Evolutionary conservation across 768 basidiomycete genomes (phyloP), one percentile per base, ranked within the genome.

Genomic region (Gelatoporia subvermispora): DNA sequence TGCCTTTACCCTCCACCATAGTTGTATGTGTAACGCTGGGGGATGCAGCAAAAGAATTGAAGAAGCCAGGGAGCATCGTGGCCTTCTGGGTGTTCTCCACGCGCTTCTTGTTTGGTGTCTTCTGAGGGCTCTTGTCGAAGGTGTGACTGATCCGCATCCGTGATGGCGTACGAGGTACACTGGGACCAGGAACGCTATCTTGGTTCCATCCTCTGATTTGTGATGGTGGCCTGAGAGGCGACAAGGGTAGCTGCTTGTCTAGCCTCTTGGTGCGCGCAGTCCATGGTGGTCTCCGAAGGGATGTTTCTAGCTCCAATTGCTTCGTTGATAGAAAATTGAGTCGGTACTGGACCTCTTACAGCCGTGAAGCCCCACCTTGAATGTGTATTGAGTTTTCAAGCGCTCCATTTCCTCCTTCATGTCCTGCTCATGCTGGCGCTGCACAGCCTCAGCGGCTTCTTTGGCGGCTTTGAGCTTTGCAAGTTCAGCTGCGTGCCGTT

Each of bases 331-430:
- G 17, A 35, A 9, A 24, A 15, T 8, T 31, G 43, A 28, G 18
- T 10, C 38, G 16, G 51, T 36, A 34, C 17, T 34, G 10, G 37
- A 34, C 25, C 9, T 18, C 1, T 28, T 24, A 42, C 8, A 18
- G 13, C 11, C 21, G 13, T 21, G n/a, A 10, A n/a, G 24, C 34
- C 72, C 44, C 66, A 85, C 87, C 67, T 78, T 85, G 71, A 90
- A 88, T 20, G 74, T 70, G 38, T 78, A 76, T 49, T 85, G 79
- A 1, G 86, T 85, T 57, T 76, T 82, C 47, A 87, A 58, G 10
- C 82, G 77, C 61, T 88, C 87, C 53, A 82, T 72, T 56, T 88
- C 84, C 48, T 76, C 79, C 55, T 80, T 80, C 67, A 81, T 69
- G 40, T 82, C 76, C 58, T 78, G 82, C 50, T 83, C 79, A 43